phyloP scores from a whole-genome alignment of 2,329 filamentous ascomycete species.

The Microsporum audouinii region DNA sequence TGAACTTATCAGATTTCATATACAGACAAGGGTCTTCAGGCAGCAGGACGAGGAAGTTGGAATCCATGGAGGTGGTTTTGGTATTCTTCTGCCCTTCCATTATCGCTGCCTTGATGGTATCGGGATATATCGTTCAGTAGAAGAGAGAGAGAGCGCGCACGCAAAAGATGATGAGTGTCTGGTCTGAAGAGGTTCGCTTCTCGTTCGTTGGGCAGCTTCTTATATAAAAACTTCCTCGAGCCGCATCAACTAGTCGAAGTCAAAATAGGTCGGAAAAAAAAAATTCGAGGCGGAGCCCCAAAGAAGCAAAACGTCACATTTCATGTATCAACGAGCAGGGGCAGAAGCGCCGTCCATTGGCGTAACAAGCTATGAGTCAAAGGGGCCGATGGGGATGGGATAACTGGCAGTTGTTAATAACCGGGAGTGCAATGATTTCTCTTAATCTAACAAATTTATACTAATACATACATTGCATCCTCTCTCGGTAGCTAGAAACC shows the following conservation, averaged over 20 bases:
- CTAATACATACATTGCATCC: background rate
- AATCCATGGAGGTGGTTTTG: constrained; percentile 9
- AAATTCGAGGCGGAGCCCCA: no score
- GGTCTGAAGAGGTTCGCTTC: background rate
- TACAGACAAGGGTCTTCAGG: constrained; percentile 11
- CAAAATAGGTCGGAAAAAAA: no score
- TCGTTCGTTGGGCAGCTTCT: no score
- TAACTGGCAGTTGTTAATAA: no score
- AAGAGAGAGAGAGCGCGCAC: background rate
- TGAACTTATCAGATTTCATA: constrained; percentile 7
- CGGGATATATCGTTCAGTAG: background rate
- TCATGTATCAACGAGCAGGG: no score
- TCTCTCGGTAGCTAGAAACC: background rate
- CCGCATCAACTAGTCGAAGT: no score
- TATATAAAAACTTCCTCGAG: no score
- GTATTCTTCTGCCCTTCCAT: background rate
- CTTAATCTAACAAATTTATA: background rate
- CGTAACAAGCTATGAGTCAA: no score
- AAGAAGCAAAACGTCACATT: no score
- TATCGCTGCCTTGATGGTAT: background rate
- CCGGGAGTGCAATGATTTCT: no score
- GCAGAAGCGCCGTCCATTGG: no score
- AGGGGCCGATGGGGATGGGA: no score
- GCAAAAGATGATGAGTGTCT: background rate
- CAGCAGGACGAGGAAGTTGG: constrained; percentile 12